These are phyloP conservation scores for Collybiopsis luxurians DNA, from an alignment of 768 basidiomycete genomes.

Conservation along the genomic window DNA sequence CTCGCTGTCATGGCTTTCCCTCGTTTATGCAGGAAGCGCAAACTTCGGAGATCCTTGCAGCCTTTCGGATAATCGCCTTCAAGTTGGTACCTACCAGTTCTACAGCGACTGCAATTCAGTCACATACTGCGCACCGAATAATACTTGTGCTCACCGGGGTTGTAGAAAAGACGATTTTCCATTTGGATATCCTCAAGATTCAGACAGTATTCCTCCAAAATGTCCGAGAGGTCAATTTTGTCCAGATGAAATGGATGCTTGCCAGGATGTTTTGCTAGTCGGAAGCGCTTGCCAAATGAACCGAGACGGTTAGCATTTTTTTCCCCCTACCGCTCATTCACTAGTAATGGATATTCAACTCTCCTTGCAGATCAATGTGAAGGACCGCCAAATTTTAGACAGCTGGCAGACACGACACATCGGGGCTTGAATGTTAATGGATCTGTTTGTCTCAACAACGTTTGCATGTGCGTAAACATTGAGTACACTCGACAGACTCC, in stretches of 20 bases:
- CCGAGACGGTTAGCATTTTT: slow-evolving; percentile 62
- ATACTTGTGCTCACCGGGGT: slow-evolving; percentile 58
- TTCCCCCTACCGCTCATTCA: too few species aligned
- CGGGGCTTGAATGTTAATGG: slow-evolving; percentile 78
- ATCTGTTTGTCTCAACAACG: slow-evolving; percentile 77
- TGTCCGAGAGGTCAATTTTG: slow-evolving; percentile 71
- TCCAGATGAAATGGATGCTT: slow-evolving; percentile 77
- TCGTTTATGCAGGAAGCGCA: slow-evolving; percentile 44
- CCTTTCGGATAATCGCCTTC: slow-evolving; percentile 59
- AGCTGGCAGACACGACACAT: slow-evolving; percentile 61
- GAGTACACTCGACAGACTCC: neutral
- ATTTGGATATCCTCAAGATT: slow-evolving; percentile 54
- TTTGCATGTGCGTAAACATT: slow-evolving; percentile 65
- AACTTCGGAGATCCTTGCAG: slow-evolving; percentile 48
- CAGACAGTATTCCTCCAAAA: slow-evolving; percentile 48
- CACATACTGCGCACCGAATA: slow-evolving; percentile 58
- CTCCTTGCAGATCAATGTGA: slow-evolving; percentile 66
- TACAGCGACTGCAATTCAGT: slow-evolving; percentile 72
- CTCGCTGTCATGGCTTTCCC: slow-evolving; percentile 41
- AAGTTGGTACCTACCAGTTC: slow-evolving; percentile 77
- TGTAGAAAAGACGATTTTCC: slow-evolving; percentile 80
- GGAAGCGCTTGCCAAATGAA: slow-evolving; percentile 79
- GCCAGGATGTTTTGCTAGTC: slow-evolving; percentile 57
- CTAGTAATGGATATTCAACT: neutral
- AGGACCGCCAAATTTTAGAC: slow-evolving; percentile 60